A percentile compares a stretch with the other conserved stretches of the same genome.
phyloP scores from a whole-genome alignment of 192 early-diverging fungal genomes.

The Chytriomyces sp. region DNA sequence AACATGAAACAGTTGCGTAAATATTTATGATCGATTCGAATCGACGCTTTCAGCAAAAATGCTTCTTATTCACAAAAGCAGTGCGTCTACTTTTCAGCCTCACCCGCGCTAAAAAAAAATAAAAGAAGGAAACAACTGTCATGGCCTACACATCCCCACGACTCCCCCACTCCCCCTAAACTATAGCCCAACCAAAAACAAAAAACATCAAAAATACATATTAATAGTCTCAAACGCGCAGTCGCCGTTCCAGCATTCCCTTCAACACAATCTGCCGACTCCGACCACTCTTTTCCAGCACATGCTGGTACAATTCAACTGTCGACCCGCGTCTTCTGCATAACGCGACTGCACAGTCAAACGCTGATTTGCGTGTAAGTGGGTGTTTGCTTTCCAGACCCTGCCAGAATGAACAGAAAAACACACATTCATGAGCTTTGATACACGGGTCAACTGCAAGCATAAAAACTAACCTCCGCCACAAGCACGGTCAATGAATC shows the following conservation, averaged over 20 bases:
- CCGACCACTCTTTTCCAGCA: constrained; percentile 14
- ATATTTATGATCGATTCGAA: neutral
- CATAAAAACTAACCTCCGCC: neutral
- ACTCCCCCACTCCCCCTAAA: neutral
- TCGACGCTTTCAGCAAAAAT: no score
- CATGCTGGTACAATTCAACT: constrained; percentile 23
- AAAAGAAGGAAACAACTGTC: neutral
- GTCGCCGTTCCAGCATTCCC: constrained; percentile 28
- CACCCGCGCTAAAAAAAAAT: neutral
- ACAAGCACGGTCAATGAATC: neutral
- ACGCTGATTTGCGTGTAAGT: constrained; percentile 28
- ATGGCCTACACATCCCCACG: neutral
- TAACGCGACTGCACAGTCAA: constrained; percentile 31
- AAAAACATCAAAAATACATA: neutral
- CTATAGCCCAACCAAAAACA: neutral
- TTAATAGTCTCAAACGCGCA: constrained; percentile 2
- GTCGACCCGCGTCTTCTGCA: constrained; percentile 7
- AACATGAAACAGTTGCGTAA: neutral
- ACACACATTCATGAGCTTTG: neutral
- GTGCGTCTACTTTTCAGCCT: neutral
- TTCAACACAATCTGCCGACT: constrained; percentile 23
- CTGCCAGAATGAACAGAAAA: neutral
- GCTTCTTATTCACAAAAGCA: no score
- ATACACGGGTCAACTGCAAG: neutral
- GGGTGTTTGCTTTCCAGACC: constrained; percentile 31